Percentiles rank a stretch among this genome's conserved stretches.
phyloP scores from a whole-genome alignment of 2,329 filamentous ascomycete species.

The Botrytis deweyae region DNA sequence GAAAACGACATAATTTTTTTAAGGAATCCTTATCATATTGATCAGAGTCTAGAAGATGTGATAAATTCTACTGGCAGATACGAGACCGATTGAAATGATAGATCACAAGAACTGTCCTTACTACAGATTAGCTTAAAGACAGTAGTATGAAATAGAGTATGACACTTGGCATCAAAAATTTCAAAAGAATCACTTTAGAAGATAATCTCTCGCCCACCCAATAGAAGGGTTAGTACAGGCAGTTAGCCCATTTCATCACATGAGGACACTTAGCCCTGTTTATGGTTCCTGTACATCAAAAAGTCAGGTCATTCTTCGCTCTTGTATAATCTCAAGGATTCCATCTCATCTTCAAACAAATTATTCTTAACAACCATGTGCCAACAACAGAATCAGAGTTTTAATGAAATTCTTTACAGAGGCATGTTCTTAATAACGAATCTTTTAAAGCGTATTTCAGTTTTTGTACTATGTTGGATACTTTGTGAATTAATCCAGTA shows the following conservation, averaged over 20 bases:
- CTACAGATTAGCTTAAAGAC: neutral
- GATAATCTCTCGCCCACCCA: neutral
- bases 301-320: neutral
- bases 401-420: neutral
- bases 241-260: neutral
- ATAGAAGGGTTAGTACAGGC: neutral
- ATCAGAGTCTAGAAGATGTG: neutral
- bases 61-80: neutral
- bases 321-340: neutral
- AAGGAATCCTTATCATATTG: neutral
- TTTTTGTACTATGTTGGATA: neutral
- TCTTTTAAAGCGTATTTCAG: rapidly evolving
- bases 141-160: neutral
- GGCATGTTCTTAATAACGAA: too few species aligned
- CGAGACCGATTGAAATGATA: neutral
- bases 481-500: neutral
- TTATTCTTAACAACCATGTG: neutral
- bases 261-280: neutral
- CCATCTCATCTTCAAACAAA: neutral
- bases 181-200: neutral
- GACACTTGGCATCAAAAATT: neutral
- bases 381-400: neutral
- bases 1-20: neutral
- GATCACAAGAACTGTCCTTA: neutral
- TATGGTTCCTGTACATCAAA: neutral